Evolutionary conservation across 2,329 filamentous ascomycete species (phyloP), one percentile per base, ranked within the genome.

Genomic region (Fusarium oxysporum): DNA sequence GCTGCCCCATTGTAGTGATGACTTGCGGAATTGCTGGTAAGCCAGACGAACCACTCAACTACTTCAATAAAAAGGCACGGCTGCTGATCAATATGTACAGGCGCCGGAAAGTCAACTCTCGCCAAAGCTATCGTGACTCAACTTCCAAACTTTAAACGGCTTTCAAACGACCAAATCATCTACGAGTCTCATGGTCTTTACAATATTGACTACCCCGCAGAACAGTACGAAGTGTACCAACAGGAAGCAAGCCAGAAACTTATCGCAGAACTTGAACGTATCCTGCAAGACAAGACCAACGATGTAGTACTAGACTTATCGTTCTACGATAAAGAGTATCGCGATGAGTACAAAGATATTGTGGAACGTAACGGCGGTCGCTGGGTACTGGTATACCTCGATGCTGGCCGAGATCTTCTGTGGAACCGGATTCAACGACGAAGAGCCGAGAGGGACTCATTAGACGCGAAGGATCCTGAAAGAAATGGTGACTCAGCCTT

Each of bases 271-370:
- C 47, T 78, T 6, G 43, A 44, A 16, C 30, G 37, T 8, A 63
- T 79, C 1, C 40, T 76, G 4, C 40, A 72, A 12, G 65, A 70
- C 3, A 65, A 67, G 8, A 38, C 59, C 3, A 70, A 47, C 8
- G 76, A 81, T 45, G 63, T 80, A n/a, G 70, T 81, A 3, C 57
- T 81, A 12, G 81, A 82, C 44, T 62, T 79, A 5, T 78, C 80
- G 0, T 79, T 81, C 62, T 82, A 78, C 47, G 74, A 73, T 44
- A 78, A 74, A 60, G 71, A 74, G 12, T 80, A 82, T 43, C 66
- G 81, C 11, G 77, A 80, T 21, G 74, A 80, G 45, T 80, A 78
- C 44, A 80, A 78, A 62, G 28, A 30, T 4, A 33, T 79, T 1
- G 66, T 80, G 11, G 73, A 80, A 44, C 23, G 50, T 1, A 61